Evolutionary conservation across 345 rosid species (phyloP).

Genomic region (Moricandia arvensis): DNA sequence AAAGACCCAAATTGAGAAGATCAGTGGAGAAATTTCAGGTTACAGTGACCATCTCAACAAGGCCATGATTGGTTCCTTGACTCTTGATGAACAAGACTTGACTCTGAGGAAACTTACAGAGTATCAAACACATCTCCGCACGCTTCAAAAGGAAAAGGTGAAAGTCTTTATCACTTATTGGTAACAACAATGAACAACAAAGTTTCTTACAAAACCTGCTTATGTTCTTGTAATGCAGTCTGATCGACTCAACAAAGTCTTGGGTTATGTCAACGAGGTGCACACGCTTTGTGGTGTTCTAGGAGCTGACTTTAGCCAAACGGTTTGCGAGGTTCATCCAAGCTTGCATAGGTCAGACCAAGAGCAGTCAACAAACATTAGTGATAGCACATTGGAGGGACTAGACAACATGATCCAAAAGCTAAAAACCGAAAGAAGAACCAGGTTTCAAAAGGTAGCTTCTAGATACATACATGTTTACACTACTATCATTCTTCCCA

Average conservation of each 20-base stretch:
- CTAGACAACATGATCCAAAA: conserved; percentile 63
- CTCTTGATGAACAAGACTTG: conserved; percentile 74
- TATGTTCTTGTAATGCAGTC: conserved; percentile 54
- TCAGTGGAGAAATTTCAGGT: conserved; percentile 76
- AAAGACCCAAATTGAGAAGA: conserved; percentile 73
- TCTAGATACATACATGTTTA: not conserved
- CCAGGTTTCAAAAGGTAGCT: conserved; percentile 60
- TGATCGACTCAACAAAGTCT: conserved; percentile 23
- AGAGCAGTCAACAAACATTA: conserved; percentile 81
- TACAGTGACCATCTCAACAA: conserved; percentile 23
- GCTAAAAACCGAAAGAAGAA: conserved; percentile 65
- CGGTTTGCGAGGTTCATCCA: too few species aligned
- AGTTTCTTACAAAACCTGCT: not conserved
- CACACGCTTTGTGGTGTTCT: too few species aligned
- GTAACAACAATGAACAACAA: too few species aligned
- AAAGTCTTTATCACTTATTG: too few species aligned
- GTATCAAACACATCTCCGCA: conserved; percentile 67
- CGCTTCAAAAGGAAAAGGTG: conserved; percentile 88
- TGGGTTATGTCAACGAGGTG: too few species aligned
- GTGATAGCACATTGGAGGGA: conserved; percentile 72
- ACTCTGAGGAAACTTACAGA: conserved; percentile 81
- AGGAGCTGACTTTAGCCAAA: too few species aligned
- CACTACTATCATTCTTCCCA: too few species aligned
- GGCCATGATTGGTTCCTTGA: conserved; percentile 38
- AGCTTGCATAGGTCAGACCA: conserved; percentile 14